Conservation (phyloP, 169 alveolate species). For the Eimeria tenella region DNA sequence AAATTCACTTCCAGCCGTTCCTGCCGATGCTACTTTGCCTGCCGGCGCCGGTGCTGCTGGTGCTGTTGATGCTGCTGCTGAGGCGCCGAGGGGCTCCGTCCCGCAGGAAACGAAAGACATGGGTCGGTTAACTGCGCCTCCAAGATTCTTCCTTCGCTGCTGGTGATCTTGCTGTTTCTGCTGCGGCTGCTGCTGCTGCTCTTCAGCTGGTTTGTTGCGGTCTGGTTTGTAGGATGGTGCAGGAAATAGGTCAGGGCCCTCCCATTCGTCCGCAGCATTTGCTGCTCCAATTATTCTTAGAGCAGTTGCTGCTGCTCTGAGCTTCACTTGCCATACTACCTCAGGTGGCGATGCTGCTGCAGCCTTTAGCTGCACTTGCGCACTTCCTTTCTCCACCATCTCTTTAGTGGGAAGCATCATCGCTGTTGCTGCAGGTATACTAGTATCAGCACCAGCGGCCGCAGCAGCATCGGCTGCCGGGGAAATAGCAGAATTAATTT, state of each 20-base stretch:
- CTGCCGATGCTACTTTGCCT: background rate
- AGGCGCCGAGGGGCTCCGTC: background rate
- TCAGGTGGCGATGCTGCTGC: background rate
- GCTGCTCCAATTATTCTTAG: background rate
- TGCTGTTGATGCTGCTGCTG: background rate
- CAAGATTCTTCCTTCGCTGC: background rate
- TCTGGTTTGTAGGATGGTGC: background rate
- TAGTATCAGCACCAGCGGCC: background rate
- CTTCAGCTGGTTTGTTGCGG: background rate
- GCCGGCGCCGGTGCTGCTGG: background rate
- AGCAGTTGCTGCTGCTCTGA: background rate
- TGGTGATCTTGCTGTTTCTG: background rate
- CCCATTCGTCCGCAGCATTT: slow-evolving; percentile 51
- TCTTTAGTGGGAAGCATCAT: background rate
- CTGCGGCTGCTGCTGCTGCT: background rate
- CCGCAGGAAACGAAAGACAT: background rate
- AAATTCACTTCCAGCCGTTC: background rate
- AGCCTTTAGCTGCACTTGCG: background rate
- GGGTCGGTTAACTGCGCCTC: background rate
- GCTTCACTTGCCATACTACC: background rate
- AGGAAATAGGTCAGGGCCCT: slow-evolving; percentile 32
- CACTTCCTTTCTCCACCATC: background rate
- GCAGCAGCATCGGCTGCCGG: no score
- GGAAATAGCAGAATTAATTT: no score
- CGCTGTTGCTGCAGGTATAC: background rate